These are phyloP conservation scores for Mycena galopus DNA, from an alignment of 768 basidiomycete genomes.

Conservation along the genomic window DNA sequence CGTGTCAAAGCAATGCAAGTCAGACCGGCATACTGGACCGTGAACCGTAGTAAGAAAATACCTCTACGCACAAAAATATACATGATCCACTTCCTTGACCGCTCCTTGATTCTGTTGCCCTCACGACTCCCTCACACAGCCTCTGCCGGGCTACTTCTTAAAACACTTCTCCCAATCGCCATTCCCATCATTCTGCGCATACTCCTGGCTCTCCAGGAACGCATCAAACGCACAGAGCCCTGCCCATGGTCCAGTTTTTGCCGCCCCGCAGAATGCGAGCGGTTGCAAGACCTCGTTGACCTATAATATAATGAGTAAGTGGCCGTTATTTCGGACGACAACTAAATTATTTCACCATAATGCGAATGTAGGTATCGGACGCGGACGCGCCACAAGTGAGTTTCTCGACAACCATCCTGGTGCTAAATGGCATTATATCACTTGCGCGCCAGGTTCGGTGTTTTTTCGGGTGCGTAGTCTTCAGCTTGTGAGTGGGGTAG, in stretches of 20 bases:
- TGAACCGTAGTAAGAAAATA: too few relatives aligned
- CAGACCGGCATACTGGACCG: too few relatives aligned
- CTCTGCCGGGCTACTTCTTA: too few relatives aligned
- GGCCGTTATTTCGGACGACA: too few relatives aligned
- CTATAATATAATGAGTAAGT: neutral
- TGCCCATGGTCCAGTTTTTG: slow-evolving; percentile 43
- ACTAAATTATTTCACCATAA: too few relatives aligned
- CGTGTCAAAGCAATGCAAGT: too few relatives aligned
- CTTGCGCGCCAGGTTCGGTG: slow-evolving; percentile 67
- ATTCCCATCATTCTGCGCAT: slow-evolving; percentile 74
- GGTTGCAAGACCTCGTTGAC: slow-evolving; percentile 78
- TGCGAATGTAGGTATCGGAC: slow-evolving; percentile 65
- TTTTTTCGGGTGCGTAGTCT: slow-evolving; percentile 50
- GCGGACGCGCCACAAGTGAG: slow-evolving; percentile 58
- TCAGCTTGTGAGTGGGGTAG: slow-evolving; percentile 53
- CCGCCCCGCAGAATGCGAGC: slow-evolving; percentile 69
- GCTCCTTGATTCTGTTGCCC: neutral
- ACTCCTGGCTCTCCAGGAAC: slow-evolving; percentile 81
- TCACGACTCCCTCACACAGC: slow-evolving; percentile 1
- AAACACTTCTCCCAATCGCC: slow-evolving; percentile 82
- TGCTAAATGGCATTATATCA: slow-evolving; percentile 79
- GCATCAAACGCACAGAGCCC: slow-evolving; percentile 75
- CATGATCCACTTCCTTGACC: too few relatives aligned
- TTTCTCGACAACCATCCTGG: slow-evolving; percentile 80
- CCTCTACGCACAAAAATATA: too few relatives aligned